Conservation (phyloP, 2,329 filamentous ascomycete species). For the Metarhizium album region DNA sequence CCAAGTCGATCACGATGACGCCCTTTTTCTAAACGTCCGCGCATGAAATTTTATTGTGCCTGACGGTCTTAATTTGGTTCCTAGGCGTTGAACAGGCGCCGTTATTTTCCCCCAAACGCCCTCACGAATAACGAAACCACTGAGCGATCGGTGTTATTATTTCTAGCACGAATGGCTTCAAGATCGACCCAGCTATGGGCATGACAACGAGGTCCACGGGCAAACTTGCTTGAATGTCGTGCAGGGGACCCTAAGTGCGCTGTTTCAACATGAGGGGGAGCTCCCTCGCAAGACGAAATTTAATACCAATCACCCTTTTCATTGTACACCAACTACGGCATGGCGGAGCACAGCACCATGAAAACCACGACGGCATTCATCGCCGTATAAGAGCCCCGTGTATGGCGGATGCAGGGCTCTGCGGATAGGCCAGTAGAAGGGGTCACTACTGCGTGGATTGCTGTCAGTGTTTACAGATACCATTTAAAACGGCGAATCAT, state of each 20-base stretch:
- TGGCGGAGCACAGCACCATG: neutral
- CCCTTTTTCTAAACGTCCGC: neutral
- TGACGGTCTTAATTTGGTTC: neutral
- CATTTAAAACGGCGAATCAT: neutral
- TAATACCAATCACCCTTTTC: neutral
- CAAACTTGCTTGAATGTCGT: conserved; percentile 5
- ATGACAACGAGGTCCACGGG: conserved; percentile 20
- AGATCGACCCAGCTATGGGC: conserved; percentile 12
- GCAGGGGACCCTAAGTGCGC: neutral
- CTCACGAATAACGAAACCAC: neutral
- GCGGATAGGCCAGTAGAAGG: neutral
- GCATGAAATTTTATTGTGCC: neutral
- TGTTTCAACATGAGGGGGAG: neutral
- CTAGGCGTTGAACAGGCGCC: neutral
- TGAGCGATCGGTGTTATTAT: neutral
- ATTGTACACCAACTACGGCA: neutral
- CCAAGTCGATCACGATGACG: neutral
- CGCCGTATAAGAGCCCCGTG: neutral
- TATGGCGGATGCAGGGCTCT: neutral
- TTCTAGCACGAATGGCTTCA: neutral
- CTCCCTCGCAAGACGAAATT: neutral
- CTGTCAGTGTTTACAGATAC: neutral
- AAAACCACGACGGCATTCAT: neutral
- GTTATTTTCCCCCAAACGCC: neutral
- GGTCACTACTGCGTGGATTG: neutral